phyloP scores from a whole-genome alignment of 164 flowering plant species.

The Piper longum region DNA sequence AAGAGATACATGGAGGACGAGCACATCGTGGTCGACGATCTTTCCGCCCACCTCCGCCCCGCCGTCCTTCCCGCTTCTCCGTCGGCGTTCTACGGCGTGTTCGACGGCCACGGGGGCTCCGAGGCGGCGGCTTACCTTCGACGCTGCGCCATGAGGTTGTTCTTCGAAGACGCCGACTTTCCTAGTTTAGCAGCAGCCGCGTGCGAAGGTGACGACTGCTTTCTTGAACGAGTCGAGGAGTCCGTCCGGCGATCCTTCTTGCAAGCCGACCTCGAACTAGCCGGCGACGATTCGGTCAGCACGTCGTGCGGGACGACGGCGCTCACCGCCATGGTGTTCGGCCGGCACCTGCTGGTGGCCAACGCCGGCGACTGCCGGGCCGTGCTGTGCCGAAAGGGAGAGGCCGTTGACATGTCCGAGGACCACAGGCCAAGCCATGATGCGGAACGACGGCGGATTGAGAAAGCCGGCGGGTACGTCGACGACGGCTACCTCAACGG shows the following conservation, averaged over 20 bases:
- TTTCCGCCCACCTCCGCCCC: conserved; percentile 41
- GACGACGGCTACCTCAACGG: conserved; percentile 85
- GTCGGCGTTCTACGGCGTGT: conserved; percentile 39
- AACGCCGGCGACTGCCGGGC: conserved; percentile 94
- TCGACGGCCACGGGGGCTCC: conserved; percentile 96
- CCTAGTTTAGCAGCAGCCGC: conserved; percentile 21
- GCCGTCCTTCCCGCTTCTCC: conserved; percentile 31
- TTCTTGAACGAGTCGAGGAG: conserved; percentile 38
- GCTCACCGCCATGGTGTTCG: conserved; percentile 60
- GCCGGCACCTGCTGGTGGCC: conserved; percentile 68
- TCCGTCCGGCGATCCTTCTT: conserved; percentile 52
- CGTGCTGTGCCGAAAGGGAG: conserved; percentile 75
- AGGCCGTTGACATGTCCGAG: conserved; percentile 64
- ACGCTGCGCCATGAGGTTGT: conserved; percentile 41
- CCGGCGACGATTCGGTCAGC: conserved; percentile 50
- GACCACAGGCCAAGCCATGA: conserved; percentile 61
- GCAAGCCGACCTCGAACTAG: conserved; percentile 64
- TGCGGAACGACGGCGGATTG: conserved; percentile 43
- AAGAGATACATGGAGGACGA: conserved; percentile 67
- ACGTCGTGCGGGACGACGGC: conserved; percentile 82
- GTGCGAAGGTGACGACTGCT: conserved; percentile 29
- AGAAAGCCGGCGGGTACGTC: conserved; percentile 48
- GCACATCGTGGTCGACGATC: conserved; percentile 66
- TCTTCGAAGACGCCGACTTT: conserved; percentile 57
- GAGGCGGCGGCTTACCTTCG: conserved; percentile 76